Conservation (phyloP, 2,329 filamentous ascomycete species). For the Zalaria sp. region DNA sequence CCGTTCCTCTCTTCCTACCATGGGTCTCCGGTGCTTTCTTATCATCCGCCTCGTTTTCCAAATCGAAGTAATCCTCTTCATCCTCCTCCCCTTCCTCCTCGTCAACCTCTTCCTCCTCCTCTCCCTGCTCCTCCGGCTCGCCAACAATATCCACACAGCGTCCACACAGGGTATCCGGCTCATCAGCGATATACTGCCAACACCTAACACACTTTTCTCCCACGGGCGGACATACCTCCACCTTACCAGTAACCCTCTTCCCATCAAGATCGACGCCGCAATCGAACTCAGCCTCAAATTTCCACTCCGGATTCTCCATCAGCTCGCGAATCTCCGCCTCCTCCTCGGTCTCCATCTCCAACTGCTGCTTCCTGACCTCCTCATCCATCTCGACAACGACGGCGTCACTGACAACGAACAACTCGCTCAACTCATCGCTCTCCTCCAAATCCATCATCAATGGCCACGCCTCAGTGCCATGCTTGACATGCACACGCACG, state of each 20-base stretch:
- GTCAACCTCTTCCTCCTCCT: constrained; percentile 1
- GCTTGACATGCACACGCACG: constrained; percentile 37
- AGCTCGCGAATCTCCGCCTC: constrained; percentile 5
- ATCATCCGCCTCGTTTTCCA: no score
- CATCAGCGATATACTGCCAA: constrained; percentile 68
- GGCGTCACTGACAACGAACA: constrained; percentile 29
- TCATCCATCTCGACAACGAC: constrained; percentile 8
- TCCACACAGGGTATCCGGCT: constrained; percentile 51
- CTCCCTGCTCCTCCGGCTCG: background rate
- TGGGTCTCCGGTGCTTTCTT: no score
- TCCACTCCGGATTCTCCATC: constrained; percentile 21
- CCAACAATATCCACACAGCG: constrained; percentile 48
- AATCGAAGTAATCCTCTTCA: no score
- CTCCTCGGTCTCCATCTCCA: constrained; percentile 5
- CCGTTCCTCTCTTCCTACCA: constrained; percentile 30
- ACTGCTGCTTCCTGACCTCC: constrained; percentile 2
- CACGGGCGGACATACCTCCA: constrained; percentile 27
- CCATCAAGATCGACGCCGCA: constrained; percentile 11
- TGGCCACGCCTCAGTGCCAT: constrained; percentile 2
- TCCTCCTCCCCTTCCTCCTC: no score
- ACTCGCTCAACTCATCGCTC: constrained; percentile 19
- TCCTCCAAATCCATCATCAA: constrained; percentile 8
- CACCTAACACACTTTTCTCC: constrained; percentile 69
- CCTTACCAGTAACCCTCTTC: constrained; percentile 10
- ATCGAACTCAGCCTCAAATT: constrained; percentile 27